Conservation (phyloP, 1,284 basidiomycete species). For the Irpex lacteus region DNA sequence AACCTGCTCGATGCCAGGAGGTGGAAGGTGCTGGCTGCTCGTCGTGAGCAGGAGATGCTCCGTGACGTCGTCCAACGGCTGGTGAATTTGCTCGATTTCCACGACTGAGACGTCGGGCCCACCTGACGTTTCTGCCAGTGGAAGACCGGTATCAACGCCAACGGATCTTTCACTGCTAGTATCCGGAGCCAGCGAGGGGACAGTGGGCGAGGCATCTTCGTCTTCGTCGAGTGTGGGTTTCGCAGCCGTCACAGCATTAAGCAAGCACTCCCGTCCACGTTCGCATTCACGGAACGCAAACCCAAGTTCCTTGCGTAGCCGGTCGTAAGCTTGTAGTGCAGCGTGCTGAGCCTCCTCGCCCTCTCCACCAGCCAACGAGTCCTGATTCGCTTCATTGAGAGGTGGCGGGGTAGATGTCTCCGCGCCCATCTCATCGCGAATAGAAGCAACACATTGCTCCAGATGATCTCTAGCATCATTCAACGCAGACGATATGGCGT, state of each 20-base stretch:
- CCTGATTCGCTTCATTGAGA: not conserved
- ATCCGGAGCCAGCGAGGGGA: constrained; percentile 50
- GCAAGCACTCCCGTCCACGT: constrained; percentile 62
- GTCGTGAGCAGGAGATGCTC: constrained; percentile 50
- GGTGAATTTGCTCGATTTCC: constrained; percentile 15
- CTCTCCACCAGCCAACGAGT: constrained; percentile 12
- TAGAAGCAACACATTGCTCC: constrained; percentile 51
- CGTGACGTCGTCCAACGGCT: constrained; percentile 50
- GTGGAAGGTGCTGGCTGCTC: constrained; percentile 51
- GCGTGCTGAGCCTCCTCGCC: constrained; percentile 33
- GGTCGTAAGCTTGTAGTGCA: constrained; percentile 66
- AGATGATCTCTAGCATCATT: constrained; percentile 66
- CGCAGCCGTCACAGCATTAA: constrained; percentile 52
- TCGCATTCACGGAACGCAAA: constrained; percentile 76
- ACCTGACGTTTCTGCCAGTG: constrained; percentile 7
- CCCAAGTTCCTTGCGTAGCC: constrained; percentile 70
- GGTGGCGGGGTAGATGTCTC: constrained; percentile 2
- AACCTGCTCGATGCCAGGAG: constrained; percentile 70
- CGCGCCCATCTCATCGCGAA: constrained; percentile 37
- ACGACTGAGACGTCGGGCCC: constrained; percentile 5
- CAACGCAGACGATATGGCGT: constrained; percentile 61
- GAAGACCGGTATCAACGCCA: constrained; percentile 27
- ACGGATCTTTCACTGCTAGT: constrained; percentile 50
- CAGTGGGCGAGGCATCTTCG: constrained; percentile 23
- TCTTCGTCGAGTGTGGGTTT: constrained; percentile 35